Conservation (phyloP, 352 stramenopile genomes). For the Pythium chondricola region DNA sequence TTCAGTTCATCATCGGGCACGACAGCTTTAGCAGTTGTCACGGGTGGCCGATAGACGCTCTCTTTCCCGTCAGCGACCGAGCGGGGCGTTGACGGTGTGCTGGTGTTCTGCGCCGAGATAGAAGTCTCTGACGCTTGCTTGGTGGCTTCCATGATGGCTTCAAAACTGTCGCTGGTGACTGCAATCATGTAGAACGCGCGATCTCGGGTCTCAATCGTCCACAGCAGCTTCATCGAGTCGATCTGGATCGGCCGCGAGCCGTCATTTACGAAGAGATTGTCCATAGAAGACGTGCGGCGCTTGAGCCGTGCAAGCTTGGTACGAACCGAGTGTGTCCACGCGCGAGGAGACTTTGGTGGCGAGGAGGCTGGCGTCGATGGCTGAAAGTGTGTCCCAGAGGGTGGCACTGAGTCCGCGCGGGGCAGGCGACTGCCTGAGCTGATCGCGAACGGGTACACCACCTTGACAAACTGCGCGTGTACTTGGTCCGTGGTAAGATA, state of each 20-base stretch:
- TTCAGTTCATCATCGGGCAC: background rate
- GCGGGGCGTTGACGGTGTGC: background rate
- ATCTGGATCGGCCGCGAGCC: conserved; percentile 74
- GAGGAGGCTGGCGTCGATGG: background rate
- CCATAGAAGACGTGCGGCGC: conserved; percentile 55
- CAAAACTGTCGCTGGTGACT: conserved; percentile 43
- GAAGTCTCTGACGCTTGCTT: conserved; percentile 1
- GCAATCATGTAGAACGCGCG: conserved; percentile 65
- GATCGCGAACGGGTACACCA: conserved; percentile 41
- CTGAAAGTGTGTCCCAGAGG: background rate
- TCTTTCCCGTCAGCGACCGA: background rate
- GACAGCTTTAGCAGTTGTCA: background rate
- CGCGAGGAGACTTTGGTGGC: conserved; percentile 30
- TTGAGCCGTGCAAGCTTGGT: conserved; percentile 49
- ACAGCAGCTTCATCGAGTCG: conserved; percentile 74
- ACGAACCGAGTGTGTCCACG: conserved; percentile 51
- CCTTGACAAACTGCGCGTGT: conserved; percentile 40
- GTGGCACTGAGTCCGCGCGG: conserved; percentile 19
- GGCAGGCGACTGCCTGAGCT: conserved; percentile 15
- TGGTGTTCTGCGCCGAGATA: conserved; percentile 1
- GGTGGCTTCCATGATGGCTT: conserved; percentile 33
- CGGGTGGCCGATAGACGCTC: background rate
- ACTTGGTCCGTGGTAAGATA: conserved; percentile 28
- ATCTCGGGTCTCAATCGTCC: conserved; percentile 73
- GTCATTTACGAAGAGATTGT: conserved; percentile 66